Evolutionary conservation across 768 basidiomycete genomes (phyloP).

Genomic region (Asterophora lycoperdoides): DNA sequence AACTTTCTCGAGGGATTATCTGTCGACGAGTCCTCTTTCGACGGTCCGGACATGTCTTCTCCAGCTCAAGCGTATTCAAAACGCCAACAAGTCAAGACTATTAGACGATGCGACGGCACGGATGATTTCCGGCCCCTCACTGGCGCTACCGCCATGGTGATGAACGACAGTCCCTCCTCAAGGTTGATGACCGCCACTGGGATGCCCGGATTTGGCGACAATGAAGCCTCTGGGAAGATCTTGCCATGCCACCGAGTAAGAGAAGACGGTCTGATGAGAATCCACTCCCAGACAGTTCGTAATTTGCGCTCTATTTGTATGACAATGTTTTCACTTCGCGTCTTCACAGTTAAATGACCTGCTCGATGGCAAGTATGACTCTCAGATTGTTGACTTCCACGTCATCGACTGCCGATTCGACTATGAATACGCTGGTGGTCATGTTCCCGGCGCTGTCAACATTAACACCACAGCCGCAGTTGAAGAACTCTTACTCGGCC

Average conservation of each 20-base stretch:
- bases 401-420: slow-evolving; percentile 97
- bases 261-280: slow-evolving; percentile 94
- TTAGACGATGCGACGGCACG: slow-evolving; percentile 76
- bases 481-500: slow-evolving; percentile 75
- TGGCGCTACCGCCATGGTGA: slow-evolving; percentile 53
- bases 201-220: slow-evolving; percentile 85
- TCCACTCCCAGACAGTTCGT: slow-evolving; percentile 74
- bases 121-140: slow-evolving; percentile 75
- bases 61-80: slow-evolving; percentile 79
- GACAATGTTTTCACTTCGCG: slow-evolving; percentile 10
- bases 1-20: slow-evolving; percentile 42
- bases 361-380: slow-evolving; percentile 67
- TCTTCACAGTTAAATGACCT: slow-evolving; percentile 65
- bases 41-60: slow-evolving; percentile 68
- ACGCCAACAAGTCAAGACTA: slow-evolving; percentile 72
- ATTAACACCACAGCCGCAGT: slow-evolving; percentile 77
- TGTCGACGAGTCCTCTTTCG: slow-evolving; percentile 54
- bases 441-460: slow-evolving; percentile 89
- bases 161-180: slow-evolving; percentile 54
- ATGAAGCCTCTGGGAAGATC: slow-evolving; percentile 90
- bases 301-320: slow-evolving; percentile 4
- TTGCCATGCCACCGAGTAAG: slow-evolving; percentile 90
- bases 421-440: slow-evolving; percentile 93
- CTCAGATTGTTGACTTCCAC: slow-evolving; percentile 62
- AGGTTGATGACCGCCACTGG: slow-evolving; percentile 52